phyloP scores from a whole-genome alignment of 176 grass and related monocot genomes.

The maize (Zea mays) region Zm-B73-REFERENCE-NAM-5.0 NC_050096.1:38574001-38574500 shows the following conservation, averaged over 20 bases:
- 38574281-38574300: slow-evolving; percentile 91
- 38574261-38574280: slow-evolving; percentile 72
- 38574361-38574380: slow-evolving; percentile 86
- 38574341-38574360: slow-evolving; percentile 97
- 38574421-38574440: background rate
- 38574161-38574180: slow-evolving; percentile 72
- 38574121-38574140: slow-evolving; percentile 52
- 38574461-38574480: slow-evolving; percentile 11
- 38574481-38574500: background rate
- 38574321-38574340: slow-evolving; percentile 92
- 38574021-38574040: slow-evolving; percentile 90
- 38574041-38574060: slow-evolving; percentile 87
- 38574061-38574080: slow-evolving; percentile 84
- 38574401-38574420: slow-evolving; percentile 32
- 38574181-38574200: slow-evolving; percentile 96
- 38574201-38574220: slow-evolving; percentile 83
- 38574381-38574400: slow-evolving; percentile 97
- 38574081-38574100: slow-evolving; percentile 70
- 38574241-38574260: slow-evolving; percentile 81
- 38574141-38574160: slow-evolving; percentile 34
- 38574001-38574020: slow-evolving; percentile 98
- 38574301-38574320: slow-evolving; percentile 71
- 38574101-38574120: slow-evolving; percentile 68
- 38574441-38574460: too few species aligned
- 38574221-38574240: slow-evolving; percentile 81